These are phyloP conservation scores for Diplodia corticola DNA, from an alignment of 2,329 filamentous ascomycete species.

Conservation along the genomic window DNA sequence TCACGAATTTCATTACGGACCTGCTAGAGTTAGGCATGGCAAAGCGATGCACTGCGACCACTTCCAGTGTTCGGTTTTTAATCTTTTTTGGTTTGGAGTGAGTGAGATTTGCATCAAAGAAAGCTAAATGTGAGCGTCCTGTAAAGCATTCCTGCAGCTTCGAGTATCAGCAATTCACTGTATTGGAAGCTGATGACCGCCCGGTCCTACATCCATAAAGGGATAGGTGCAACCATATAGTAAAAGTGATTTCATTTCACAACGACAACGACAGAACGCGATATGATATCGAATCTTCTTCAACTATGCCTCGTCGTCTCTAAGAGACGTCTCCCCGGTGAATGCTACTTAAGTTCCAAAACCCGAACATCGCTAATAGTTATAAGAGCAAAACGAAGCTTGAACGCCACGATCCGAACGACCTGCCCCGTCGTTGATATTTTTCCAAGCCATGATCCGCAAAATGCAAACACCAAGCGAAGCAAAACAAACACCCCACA, in stretches of 20 bases:
- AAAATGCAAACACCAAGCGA: not conserved
- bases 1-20: not conserved
- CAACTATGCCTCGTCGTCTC: not conserved
- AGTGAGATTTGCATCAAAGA: not conserved
- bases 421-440: not conserved
- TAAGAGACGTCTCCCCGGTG: not conserved
- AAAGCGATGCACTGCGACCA: slow-evolving; percentile 17
- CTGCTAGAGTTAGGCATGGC: not conserved
- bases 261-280: too few relatives aligned
- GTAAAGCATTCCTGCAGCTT: not conserved
- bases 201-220: not conserved
- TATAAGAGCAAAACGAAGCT: not conserved
- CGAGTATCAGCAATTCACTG: not conserved
- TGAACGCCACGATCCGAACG: not conserved
- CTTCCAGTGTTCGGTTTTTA: not conserved
- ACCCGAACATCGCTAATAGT: not conserved
- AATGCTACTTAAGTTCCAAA: not conserved
- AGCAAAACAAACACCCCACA: not conserved
- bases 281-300: too few relatives aligned
- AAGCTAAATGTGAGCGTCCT: not conserved
- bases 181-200: not conserved
- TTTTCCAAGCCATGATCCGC: not conserved
- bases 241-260: not conserved
- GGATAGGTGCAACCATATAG: not conserved
- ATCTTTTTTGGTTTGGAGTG: too few relatives aligned